Evolutionary conservation across 805 yeast genomes (phyloP).

Genomic region (Blastobotrys muscicola): DNA sequence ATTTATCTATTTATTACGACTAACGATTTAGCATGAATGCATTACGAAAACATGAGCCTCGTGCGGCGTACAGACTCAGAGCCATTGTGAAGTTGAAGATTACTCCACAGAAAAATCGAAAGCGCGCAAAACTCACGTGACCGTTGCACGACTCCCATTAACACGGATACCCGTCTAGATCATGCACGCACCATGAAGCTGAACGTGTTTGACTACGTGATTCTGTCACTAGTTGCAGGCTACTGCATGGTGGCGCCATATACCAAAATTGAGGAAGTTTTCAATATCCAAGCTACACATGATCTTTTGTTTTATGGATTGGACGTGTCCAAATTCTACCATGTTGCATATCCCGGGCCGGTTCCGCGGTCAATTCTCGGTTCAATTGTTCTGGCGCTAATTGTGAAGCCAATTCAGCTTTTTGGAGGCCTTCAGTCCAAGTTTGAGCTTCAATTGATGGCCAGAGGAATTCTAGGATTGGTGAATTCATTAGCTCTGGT

Average conservation of each 20-base stretch:
- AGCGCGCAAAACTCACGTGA: neutral
- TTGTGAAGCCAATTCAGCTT: constrained; percentile 31
- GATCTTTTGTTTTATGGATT: constrained; percentile 64
- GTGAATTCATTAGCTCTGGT: constrained; percentile 47
- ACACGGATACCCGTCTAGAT: too few relatives aligned
- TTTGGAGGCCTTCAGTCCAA: constrained; percentile 28
- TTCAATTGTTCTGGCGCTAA: constrained; percentile 41
- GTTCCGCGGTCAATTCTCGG: constrained; percentile 85
- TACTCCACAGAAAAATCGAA: too few relatives aligned
- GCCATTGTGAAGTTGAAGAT: too few relatives aligned
- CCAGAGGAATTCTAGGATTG: constrained; percentile 54
- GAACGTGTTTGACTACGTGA: constrained; percentile 27
- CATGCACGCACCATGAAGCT: constrained; percentile 11
- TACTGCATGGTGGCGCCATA: constrained; percentile 59
- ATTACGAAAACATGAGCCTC: too few relatives aligned
- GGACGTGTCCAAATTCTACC: constrained; percentile 49
- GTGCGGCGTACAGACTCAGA: too few relatives aligned
- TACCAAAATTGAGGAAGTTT: constrained; percentile 92
- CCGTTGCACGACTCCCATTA: too few relatives aligned
- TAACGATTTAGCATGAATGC: too few relatives aligned
- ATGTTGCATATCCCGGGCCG: constrained; percentile 70
- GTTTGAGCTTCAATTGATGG: constrained; percentile 42
- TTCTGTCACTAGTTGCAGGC: constrained; percentile 38
- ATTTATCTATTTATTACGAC: too few relatives aligned
- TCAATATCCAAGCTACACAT: constrained; percentile 81